Conservation (phyloP, 2,329 filamentous ascomycete species). For the Diplodia mutila region DNA sequence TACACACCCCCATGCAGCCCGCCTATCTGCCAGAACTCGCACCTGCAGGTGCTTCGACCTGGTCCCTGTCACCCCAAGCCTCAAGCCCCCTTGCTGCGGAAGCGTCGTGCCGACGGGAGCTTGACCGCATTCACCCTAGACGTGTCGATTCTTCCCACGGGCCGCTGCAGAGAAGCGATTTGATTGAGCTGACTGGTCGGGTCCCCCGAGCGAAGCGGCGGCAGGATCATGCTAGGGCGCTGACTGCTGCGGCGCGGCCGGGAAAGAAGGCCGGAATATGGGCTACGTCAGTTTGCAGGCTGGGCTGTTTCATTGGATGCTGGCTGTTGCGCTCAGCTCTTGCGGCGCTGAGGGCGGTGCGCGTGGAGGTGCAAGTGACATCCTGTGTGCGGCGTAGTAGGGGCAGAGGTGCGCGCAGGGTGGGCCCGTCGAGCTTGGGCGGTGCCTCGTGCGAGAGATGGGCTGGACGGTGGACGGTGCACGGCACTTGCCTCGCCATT, state of each 20-base stretch:
- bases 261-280: not conserved
- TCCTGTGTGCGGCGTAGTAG: not conserved
- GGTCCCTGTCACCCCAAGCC: conserved; percentile 10
- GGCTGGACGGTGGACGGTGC: not conserved
- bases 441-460: not conserved
- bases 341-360: conserved; percentile 8
- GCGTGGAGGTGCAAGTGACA: conserved; percentile 1
- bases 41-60: not conserved
- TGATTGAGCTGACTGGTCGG: not conserved
- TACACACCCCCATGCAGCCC: conserved; percentile 9
- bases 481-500: not conserved
- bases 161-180: not conserved
- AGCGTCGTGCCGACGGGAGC: conserved; percentile 21
- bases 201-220: not conserved
- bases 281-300: not conserved
- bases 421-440: not conserved
- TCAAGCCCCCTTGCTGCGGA: conserved; percentile 15
- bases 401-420: not conserved
- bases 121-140: not conserved
- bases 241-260: conserved; percentile 9
- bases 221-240: not conserved
- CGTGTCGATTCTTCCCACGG: not conserved
- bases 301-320: not conserved
- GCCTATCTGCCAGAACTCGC: conserved; percentile 15
- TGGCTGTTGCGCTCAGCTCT: not conserved